Conservation (phyloP, 768 basidiomycete species). For the Tylopilus subfusipes region DNA sequence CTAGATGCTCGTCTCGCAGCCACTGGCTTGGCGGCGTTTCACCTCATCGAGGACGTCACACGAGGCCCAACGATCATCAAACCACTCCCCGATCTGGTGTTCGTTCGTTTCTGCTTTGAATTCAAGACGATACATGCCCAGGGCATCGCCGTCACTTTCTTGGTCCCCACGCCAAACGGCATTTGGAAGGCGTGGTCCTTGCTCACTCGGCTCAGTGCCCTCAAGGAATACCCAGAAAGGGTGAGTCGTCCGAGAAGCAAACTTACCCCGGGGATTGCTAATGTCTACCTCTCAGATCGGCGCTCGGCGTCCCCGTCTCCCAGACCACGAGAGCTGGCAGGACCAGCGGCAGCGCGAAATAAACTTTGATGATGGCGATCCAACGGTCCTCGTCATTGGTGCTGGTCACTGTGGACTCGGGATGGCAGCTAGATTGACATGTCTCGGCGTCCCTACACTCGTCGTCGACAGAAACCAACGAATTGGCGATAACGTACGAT, state of each 20-base stretch:
- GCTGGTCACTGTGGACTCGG: conserved; percentile 65
- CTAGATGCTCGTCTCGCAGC: conserved; percentile 35
- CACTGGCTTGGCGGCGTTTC: conserved; percentile 17
- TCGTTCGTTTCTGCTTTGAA: conserved; percentile 54
- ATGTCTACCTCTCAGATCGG: conserved; percentile 27
- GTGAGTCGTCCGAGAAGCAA: conserved; percentile 8
- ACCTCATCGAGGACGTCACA: conserved; percentile 23
- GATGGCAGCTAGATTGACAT: conserved; percentile 58
- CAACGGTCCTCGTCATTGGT: conserved; percentile 59
- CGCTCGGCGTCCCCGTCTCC: conserved; percentile 35
- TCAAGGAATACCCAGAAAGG: conserved; percentile 52
- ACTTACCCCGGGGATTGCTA: background rate
- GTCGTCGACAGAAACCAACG: conserved; percentile 49
- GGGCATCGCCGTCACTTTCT: conserved; percentile 50
- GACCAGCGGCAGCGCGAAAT: conserved; percentile 38
- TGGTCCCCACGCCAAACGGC: conserved; percentile 38
- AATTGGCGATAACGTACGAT: conserved; percentile 44
- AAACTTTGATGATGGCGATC: conserved; percentile 45
- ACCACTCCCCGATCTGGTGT: conserved; percentile 51
- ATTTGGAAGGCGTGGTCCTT: conserved; percentile 59
- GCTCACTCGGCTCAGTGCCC: conserved; percentile 55
- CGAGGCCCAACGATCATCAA: conserved; percentile 33
- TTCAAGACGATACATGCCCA: conserved; percentile 50
- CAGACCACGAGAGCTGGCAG: conserved; percentile 51
- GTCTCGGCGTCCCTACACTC: conserved; percentile 49